These are phyloP conservation scores for Magnolia changhungtana DNA, from an alignment of 164 flowering plant genomes.

Conservation along the genomic window DNA sequence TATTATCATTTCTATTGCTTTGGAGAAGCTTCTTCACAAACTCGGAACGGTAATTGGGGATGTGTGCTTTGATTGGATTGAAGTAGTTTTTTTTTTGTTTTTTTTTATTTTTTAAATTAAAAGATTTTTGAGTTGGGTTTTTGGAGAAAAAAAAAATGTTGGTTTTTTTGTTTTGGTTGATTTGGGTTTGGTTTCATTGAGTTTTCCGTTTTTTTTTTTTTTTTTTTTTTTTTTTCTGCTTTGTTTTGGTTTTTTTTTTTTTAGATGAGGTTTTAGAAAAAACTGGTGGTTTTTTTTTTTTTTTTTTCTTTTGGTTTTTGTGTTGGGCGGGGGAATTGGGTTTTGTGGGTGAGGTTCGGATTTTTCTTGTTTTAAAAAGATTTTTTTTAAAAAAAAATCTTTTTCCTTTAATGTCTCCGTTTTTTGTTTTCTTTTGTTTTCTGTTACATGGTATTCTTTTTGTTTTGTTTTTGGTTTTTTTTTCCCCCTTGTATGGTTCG, in stretches of 20 bases:
- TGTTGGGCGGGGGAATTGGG: background rate
- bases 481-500: background rate
- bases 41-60: conserved; percentile 53
- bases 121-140: background rate
- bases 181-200: background rate
- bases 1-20: conserved; percentile 57
- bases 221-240: background rate
- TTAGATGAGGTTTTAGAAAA: background rate
- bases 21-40: conserved; percentile 70
- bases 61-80: background rate
- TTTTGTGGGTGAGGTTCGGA: no score
- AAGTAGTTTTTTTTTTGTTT: no score
- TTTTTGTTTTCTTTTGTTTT: no score
- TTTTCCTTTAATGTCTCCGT: no score
- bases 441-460: no score
- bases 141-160: background rate
- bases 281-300: background rate
- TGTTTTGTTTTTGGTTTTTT: background rate
- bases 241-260: background rate
- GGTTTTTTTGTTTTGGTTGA: background rate
- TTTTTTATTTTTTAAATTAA: no score
- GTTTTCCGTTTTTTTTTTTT: background rate
- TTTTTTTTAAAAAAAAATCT: no score
- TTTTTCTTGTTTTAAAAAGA: no score
- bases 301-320: background rate